Base-by-base conservation (phyloP, 2,329 filamentous ascomycete genomes). In the Stagonosporopsis cucurbitacearum region DNA sequence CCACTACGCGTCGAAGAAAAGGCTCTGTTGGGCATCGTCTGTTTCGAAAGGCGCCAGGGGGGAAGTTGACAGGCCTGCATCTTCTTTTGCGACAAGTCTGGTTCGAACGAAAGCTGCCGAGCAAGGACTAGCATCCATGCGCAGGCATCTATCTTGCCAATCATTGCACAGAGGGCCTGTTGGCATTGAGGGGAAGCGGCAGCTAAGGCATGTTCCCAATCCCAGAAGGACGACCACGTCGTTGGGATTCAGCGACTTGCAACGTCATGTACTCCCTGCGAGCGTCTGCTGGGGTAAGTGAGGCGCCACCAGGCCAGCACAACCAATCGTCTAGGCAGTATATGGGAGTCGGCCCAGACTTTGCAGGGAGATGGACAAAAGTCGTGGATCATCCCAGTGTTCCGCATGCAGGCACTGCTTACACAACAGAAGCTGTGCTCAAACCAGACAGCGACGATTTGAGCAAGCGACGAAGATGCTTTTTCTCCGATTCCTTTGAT, bases 121-220 rank as follows among this genome's bases (percentile, higher is more conserved):
- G 46, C 32, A 43, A 51, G 42, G 43, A 37, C 33, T 43, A 20
- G 15, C 23, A 56, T 47, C 42, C 53, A 47, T 56, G 47, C 47
- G 42, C 42, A 37, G 30, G 48, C 47, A 48, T 51, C 43, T 51
- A 47, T 56, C 47, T 48, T 56, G 32, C 53, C 53, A 56, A 56
- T 56, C 37, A 47, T 15, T 15, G 47, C 42, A 8, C 47, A 56
- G 42, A 35, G n/a, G 12, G 30, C 35, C 42, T 30, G 37, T 39
- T 56, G 42, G 53, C 47, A 56, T 26, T 50, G 53, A 56, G 53
- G 47, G 53, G 47, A 50, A 33, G 49, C 54, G 54, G 49, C 54
- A 57, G 44, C 54, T 57, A 57, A 49, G 26, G 48, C 49, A 57
- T 48, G 54, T 40, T 52, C 49, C 44, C 36, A 36, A 57, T 57